Evolutionary conservation across 176 grass and related monocot genomes (phyloP).

Genomic region (Panicum miliaceum): DNA sequence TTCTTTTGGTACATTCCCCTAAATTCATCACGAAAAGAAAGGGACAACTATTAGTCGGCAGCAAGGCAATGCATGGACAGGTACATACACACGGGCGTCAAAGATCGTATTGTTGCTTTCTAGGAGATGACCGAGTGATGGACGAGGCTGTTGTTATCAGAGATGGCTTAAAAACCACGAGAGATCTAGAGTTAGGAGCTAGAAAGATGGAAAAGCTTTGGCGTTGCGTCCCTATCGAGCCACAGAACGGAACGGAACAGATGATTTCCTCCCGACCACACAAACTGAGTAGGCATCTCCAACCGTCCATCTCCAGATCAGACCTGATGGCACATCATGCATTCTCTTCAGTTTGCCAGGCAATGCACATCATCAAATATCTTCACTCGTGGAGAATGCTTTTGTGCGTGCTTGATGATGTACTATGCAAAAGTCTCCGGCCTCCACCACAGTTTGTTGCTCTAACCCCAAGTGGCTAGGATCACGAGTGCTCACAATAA

Average conservation of each 20-base stretch:
- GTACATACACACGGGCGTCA: constrained; percentile 38
- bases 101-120: constrained; percentile 45
- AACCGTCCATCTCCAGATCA: constrained; percentile 48
- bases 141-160: constrained; percentile 41
- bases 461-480: constrained; percentile 6
- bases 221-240: constrained; percentile 39
- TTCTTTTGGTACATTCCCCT: constrained; percentile 4
- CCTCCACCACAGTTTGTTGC: constrained; percentile 26
- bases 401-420: constrained; percentile 42
- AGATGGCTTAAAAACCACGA: constrained; percentile 40
- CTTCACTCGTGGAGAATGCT: constrained; percentile 15
- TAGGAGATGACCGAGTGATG: constrained; percentile 24
- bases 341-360: constrained; percentile 39
- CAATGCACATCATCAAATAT: constrained; percentile 38
- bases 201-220: constrained; percentile 45
- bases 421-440: constrained; percentile 6
- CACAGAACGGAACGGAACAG: background rate
- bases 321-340: constrained; percentile 46
- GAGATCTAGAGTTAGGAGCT: constrained; percentile 40
- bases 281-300: constrained; percentile 34
- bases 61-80: constrained; percentile 59
- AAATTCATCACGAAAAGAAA: constrained; percentile 29
- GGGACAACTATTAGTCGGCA: constrained; percentile 26
- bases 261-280: constrained; percentile 32
- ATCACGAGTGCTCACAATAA: background rate